Conservation (phyloP, 2,329 filamentous ascomycete genomes). For the Aureobasidium sp. region DNA sequence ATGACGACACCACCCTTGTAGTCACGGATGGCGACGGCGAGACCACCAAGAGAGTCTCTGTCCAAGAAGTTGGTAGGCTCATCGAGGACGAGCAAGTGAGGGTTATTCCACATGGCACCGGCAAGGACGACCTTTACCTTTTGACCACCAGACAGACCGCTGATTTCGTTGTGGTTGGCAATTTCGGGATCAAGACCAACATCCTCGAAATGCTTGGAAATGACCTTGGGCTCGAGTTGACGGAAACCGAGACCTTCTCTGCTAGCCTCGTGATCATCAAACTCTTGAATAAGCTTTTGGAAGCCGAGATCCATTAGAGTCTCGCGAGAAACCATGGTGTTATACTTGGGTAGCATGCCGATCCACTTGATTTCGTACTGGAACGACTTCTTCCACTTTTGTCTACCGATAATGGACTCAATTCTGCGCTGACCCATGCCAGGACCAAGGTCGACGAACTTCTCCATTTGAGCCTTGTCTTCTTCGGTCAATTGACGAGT, state of each 20-base stretch:
- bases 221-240: constrained; percentile 83
- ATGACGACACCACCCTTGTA: constrained; percentile 98
- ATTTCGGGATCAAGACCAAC: constrained; percentile 94
- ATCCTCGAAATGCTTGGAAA: constrained; percentile 97
- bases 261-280: constrained; percentile 98
- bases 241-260: constrained; percentile 96
- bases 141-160: constrained; percentile 89
- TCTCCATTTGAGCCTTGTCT: constrained; percentile 88
- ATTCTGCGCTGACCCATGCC: constrained; percentile 71
- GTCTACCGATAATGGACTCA: constrained; percentile 86
- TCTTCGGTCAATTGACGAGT: constrained; percentile 80
- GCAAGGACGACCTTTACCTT: constrained; percentile 99
- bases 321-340: constrained; percentile 87
- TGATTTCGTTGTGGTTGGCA: constrained; percentile 97
- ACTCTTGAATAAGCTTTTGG: constrained; percentile 91
- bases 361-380: constrained; percentile 98
- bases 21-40: constrained; percentile 95
- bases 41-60: constrained; percentile 89
- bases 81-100: constrained; percentile 92
- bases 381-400: constrained; percentile 99
- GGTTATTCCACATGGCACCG: constrained; percentile 71
- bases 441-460: constrained; percentile 75
- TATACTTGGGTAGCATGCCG: constrained; percentile 81
- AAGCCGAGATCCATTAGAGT: constrained; percentile 82
- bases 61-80: constrained; percentile 99